Base-by-base conservation (phyloP, 2,329 filamentous ascomycete genomes). In the Sporothrix brasiliensis region DNA sequence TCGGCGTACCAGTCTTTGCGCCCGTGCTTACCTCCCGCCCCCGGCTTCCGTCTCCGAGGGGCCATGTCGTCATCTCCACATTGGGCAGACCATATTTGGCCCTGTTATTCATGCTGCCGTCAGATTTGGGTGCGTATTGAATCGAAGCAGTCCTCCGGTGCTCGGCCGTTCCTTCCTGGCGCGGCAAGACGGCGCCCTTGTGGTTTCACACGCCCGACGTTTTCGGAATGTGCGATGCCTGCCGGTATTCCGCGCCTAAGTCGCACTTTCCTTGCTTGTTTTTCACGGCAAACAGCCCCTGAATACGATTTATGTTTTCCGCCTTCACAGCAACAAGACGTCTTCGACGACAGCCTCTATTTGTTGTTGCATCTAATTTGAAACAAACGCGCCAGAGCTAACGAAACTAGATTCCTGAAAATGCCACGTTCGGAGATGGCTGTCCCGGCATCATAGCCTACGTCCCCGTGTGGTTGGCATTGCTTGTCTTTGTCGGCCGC, bases 31-130 rank as follows among this genome's bases (percentile, higher is more conserved):
- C 39, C 21, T 39, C 39, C 13, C 21, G 39, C 56, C 39, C 39
- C 39, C 39, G 58, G 21, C 58, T n/a, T 21, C 41, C 21, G 39
- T n/a, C 39, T 47, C 27, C 30, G 39, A 63, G 21, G 50, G 65
- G 58, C 53, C 63, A 71, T 71, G 70, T 61, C 63, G 63, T 70
- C 70, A 65, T 56, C 72, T 21, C 66, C 71, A 14, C 44, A 65
- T 50, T 71, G 73, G 72, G 49, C 39, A 41, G 47, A 54, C 53
- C 71, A 54, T 58, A 21, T 74, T 21, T 75, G 76, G 76, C 78
- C 78, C 19, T 79, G 78, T 69, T 78, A 76, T 67, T 76, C 75
- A 27, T 79, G 78, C 73, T 79, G 78, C 70, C 73, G 69, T 56
- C 49, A 76, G 60, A 71, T 78, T 41, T 78, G 77, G 78, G 78